Conservation (phyloP, 768 basidiomycete species). For the Pleurotus salmoneostramineus region DNA sequence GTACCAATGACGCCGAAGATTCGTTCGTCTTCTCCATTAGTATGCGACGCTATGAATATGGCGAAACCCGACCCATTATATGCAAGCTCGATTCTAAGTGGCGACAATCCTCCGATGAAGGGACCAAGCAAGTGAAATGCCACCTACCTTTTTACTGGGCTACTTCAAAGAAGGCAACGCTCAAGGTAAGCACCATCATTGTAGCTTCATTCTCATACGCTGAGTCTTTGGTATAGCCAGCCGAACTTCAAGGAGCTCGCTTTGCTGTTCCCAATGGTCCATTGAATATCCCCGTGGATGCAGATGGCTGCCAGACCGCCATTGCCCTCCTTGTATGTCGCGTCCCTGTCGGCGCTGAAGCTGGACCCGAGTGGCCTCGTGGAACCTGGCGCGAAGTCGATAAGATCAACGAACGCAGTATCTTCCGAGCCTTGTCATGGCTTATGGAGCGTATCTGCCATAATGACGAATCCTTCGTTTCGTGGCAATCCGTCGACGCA, state of each 20-base stretch:
- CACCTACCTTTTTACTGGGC: slow-evolving; percentile 68
- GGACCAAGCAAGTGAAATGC: slow-evolving; percentile 48
- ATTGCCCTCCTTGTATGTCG: slow-evolving; percentile 75
- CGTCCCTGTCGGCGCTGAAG: slow-evolving; percentile 67
- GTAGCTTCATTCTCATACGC: too few species aligned
- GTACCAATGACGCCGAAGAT: slow-evolving; percentile 75
- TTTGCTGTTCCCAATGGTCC: slow-evolving; percentile 61
- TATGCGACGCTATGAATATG: slow-evolving; percentile 75
- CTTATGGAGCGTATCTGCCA: slow-evolving; percentile 78
- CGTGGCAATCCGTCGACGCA: slow-evolving; percentile 61
- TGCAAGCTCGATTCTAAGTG: slow-evolving; percentile 72
- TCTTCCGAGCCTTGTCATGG: slow-evolving; percentile 84
- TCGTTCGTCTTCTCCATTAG: slow-evolving; percentile 81
- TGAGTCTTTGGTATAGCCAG: background rate
- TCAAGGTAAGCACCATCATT: slow-evolving; percentile 43
- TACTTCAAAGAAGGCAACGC: slow-evolving; percentile 34
- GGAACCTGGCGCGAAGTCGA: slow-evolving; percentile 79
- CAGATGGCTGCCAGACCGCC: slow-evolving; percentile 69
- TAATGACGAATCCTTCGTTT: slow-evolving; percentile 57
- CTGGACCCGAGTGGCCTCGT: slow-evolving; percentile 76
- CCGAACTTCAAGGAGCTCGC: slow-evolving; percentile 39
- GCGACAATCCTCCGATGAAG: slow-evolving; percentile 62
- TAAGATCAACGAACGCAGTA: slow-evolving; percentile 78
- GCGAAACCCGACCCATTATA: slow-evolving; percentile 74
- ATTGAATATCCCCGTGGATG: slow-evolving; percentile 46